Evolutionary conservation across 345 rosid genomes (phyloP), one percentile per base, ranked within the genome.

Genomic region (Excoecaria agallocha): DNA sequence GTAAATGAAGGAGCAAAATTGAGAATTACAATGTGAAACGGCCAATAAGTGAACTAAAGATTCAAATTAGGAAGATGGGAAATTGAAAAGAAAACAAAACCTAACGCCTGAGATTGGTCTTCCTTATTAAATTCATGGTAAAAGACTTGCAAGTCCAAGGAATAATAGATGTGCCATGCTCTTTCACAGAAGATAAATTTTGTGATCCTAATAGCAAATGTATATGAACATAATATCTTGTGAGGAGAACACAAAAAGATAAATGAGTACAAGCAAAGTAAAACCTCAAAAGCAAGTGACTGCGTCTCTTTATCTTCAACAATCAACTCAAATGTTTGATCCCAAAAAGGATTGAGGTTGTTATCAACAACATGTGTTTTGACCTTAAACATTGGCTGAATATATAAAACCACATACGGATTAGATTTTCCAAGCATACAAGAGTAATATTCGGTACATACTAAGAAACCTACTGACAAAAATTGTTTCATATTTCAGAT

Each of bases 251-350:
- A 61, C 62, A 67, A 73, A 65, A 67, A 70, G 35, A 20, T 13
- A 20, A 58, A n/a, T n/a, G 9, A 25, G 68, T 6, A 54, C 2
- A 25, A 79, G 73, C 37, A 67, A 17, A 58, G 43, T 49, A 50
- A 65, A 72, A 96, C 99, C 98, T 96, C 97, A 72, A 96, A 50
- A 64, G 83, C 78, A 68, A 91, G 89, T 10, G 86, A 86, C 71
- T 96, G 99, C 0, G 97, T 96, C 86, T 96, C 99, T 86, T 91
- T 93, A 90, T 96, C 98, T 82, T 96, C 99, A 61, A 87, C 97
- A 76, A 96, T 89, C 87, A 96, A 66, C 71, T 90, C 95, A 61
- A 90, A 96, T 46, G 91, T 77, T 81, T 93, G 88, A 80, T 96
- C 85, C 96, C 97, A 96, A 67, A 90, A 85, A 78, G 99, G 99